A percentile compares a stretch with the other conserved stretches of the same genome.
Evolutionary conservation across 2,329 filamentous ascomycete species (phyloP).

Genomic region (Fragosphaeria purpurea): DNA sequence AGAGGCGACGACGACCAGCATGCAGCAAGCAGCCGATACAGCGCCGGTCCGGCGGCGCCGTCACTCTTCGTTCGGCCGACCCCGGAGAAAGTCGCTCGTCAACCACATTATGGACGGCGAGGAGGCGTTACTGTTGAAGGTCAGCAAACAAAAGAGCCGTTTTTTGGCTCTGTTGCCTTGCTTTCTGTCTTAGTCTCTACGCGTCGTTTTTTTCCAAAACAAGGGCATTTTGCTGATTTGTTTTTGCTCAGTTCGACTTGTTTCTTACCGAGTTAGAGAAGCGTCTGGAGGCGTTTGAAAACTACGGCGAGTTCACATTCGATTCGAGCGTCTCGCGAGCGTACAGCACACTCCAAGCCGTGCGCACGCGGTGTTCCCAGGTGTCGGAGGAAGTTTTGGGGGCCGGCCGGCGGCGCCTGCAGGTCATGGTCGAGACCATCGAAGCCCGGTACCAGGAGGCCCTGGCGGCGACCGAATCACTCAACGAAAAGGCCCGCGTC

Average conservation of each 20-base stretch:
- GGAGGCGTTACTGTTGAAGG: slow-evolving; percentile 50
- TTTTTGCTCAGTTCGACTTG: slow-evolving; percentile 51
- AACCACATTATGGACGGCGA: slow-evolving; percentile 53
- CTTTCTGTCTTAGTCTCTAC: too few species aligned
- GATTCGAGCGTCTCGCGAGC: slow-evolving; percentile 78
- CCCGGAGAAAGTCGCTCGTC: slow-evolving; percentile 47
- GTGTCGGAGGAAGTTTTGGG: slow-evolving; percentile 87
- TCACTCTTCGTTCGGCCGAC: slow-evolving; percentile 47
- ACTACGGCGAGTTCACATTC: slow-evolving; percentile 71
- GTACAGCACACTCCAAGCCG: slow-evolving; percentile 75
- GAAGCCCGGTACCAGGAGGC: slow-evolving; percentile 83
- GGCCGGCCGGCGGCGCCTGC: slow-evolving; percentile 70
- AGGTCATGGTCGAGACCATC: slow-evolving; percentile 85
- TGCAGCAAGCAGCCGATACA: slow-evolving; percentile 26
- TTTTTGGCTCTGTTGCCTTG: too few species aligned
- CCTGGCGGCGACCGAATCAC: slow-evolving; percentile 69
- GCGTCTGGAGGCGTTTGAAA: slow-evolving; percentile 79
- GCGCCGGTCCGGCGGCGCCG: slow-evolving; percentile 31
- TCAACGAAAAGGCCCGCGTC: slow-evolving; percentile 85
- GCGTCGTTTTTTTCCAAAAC: background rate
- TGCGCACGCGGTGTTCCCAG: slow-evolving; percentile 78
- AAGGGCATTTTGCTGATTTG: background rate
- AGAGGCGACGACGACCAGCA: slow-evolving; percentile 30
- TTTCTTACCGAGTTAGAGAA: slow-evolving; percentile 81
- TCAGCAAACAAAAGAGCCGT: slow-evolving; percentile 14